These are phyloP conservation scores for Botrytis fragariae DNA, from an alignment of 2,329 filamentous ascomycete species.

Conservation along the genomic window DNA sequence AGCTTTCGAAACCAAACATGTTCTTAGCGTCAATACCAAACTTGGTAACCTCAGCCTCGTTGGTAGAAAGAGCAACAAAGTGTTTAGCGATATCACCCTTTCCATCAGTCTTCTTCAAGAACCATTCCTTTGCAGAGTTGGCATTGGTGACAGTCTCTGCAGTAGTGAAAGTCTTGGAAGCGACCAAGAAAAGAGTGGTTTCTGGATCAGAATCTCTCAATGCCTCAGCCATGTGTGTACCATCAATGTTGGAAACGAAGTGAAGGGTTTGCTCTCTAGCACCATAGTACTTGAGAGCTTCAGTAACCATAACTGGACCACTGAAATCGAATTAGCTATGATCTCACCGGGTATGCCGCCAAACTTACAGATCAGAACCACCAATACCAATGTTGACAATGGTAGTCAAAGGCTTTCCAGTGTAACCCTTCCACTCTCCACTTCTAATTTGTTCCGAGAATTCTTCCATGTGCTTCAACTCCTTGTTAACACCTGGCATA, in stretches of 20 bases:
- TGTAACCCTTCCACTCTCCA: slow-evolving; percentile 95
- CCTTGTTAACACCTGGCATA: slow-evolving; percentile 86
- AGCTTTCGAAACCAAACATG: slow-evolving; percentile 99
- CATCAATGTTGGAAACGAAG: slow-evolving; percentile 99
- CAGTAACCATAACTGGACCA: slow-evolving; percentile 97
- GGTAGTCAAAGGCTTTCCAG: slow-evolving; percentile 94
- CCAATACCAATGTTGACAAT: slow-evolving; percentile 98
- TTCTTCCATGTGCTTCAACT: slow-evolving; percentile 96
- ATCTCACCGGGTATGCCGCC: not conserved
- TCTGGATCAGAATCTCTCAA: slow-evolving; percentile 86
- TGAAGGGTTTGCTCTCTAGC: slow-evolving; percentile 83
- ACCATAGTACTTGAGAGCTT: slow-evolving; percentile 93
- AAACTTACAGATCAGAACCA: slow-evolving; percentile 89
- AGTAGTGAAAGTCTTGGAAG: slow-evolving; percentile 99
- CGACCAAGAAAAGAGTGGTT: slow-evolving; percentile 97
- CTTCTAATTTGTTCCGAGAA: slow-evolving; percentile 94
- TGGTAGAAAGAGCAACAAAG: slow-evolving; percentile 97
- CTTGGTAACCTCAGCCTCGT: slow-evolving; percentile 92
- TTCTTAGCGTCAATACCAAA: slow-evolving; percentile 98
- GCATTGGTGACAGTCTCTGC: slow-evolving; percentile 97
- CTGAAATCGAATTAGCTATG: slow-evolving; percentile 47
- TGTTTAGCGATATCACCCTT: slow-evolving; percentile 94
- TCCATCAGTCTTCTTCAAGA: slow-evolving; percentile 75
- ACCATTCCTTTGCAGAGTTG: slow-evolving; percentile 96
- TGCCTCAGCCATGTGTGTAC: slow-evolving; percentile 95